A percentile compares a stretch with the other conserved stretches of the same genome.
These are phyloP conservation scores for Austroboletus eburneus DNA, from an alignment of 768 basidiomycete species.

Conservation along the genomic window DNA sequence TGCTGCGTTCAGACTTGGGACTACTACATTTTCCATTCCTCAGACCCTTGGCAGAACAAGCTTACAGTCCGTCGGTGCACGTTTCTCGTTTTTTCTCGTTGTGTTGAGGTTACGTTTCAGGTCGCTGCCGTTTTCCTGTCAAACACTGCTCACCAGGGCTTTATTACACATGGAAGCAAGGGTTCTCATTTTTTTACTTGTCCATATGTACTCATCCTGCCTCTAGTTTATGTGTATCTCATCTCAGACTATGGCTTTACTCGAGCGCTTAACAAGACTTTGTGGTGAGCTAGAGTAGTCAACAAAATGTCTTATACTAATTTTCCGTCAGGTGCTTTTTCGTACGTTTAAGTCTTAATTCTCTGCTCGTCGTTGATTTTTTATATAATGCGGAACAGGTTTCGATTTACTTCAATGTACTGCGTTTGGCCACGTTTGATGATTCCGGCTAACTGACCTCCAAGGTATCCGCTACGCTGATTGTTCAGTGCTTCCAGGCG, in stretches of 20 bases:
- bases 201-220: background rate
- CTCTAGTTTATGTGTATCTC: conserved; percentile 45
- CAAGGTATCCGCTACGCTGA: conserved; percentile 42
- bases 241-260: conserved; percentile 41
- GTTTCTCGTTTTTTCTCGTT: background rate
- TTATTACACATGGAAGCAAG: conserved; percentile 50
- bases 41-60: conserved; percentile 47
- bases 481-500: conserved; percentile 56
- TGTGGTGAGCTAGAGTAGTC: conserved; percentile 39
- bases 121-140: conserved; percentile 46
- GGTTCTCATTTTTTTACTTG: background rate
- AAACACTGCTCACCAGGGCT: conserved; percentile 49
- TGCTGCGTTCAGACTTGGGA: conserved; percentile 52
- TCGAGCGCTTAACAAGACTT: conserved; percentile 33
- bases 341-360: conserved; percentile 10
- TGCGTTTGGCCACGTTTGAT: background rate
- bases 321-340: conserved; percentile 23
- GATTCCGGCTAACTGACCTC: too few species aligned
- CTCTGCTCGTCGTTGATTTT: background rate
- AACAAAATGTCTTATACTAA: background rate
- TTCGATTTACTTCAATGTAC: conserved; percentile 51
- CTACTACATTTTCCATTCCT: conserved; percentile 46
- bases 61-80: conserved; percentile 35
- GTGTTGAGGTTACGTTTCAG: conserved; percentile 25
- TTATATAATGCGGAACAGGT: conserved; percentile 31